Percentiles rank a stretch among this genome's conserved stretches.
These are phyloP conservation scores for Solanum dulcamara DNA, from an alignment of 257 asterid genomes.

Conservation along the genomic window DNA sequence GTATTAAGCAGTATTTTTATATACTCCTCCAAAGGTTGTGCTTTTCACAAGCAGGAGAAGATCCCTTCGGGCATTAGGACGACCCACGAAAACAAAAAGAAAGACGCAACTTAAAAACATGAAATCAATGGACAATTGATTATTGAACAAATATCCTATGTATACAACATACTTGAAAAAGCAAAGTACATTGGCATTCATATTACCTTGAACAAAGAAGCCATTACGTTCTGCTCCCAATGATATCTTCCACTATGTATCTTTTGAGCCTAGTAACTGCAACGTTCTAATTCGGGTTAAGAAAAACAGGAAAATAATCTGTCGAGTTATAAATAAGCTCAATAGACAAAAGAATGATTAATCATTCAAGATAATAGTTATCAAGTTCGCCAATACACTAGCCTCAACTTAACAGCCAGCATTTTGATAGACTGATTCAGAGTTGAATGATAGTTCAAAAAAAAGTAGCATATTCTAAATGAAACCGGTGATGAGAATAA, in stretches of 20 bases:
- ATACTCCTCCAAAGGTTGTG: background rate
- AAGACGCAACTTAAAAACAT: background rate
- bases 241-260: background rate
- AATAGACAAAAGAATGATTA: background rate
- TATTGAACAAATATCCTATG: background rate
- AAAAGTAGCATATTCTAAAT: background rate
- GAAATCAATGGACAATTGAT: background rate
- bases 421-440: background rate
- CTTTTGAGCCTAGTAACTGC: background rate
- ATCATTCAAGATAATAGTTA: background rate
- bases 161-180: background rate
- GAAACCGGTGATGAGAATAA: background rate
- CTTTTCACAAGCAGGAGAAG: background rate
- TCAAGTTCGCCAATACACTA: background rate
- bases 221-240: constrained; percentile 6
- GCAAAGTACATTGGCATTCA: background rate
- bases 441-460: background rate
- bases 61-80: background rate
- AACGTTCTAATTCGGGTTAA: background rate
- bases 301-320: background rate
- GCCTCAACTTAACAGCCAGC: background rate
- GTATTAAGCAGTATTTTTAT: background rate
- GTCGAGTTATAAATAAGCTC: background rate
- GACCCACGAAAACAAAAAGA: background rate
- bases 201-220: constrained; percentile 30